Percentiles rank a stretch among this genome's conserved stretches.
Conservation (phyloP, 1,284 basidiomycete species). For the Puccinia coronata region DNA sequence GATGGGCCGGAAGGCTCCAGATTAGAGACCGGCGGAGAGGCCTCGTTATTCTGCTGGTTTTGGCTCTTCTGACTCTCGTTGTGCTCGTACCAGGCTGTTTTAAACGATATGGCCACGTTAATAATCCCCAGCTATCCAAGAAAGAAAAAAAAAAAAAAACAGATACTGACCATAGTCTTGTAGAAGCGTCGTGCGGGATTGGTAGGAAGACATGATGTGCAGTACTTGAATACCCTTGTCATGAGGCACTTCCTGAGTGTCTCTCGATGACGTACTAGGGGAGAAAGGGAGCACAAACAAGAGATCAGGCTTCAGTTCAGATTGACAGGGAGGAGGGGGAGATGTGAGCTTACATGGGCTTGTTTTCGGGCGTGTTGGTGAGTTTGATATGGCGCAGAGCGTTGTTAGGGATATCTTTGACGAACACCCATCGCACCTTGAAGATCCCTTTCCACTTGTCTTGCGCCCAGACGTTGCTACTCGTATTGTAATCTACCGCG, state of each 20-base stretch:
- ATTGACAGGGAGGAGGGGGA: neutral
- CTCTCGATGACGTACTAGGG: constrained; percentile 58
- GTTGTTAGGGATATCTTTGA: constrained; percentile 87
- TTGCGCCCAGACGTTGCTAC: constrained; percentile 91
- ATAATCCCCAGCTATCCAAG: neutral
- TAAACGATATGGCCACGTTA: neutral
- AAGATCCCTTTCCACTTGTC: constrained; percentile 99
- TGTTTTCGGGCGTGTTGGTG: constrained; percentile 92
- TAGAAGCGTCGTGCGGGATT: constrained; percentile 81
- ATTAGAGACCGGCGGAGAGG: neutral
- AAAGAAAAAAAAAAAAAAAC: neutral
- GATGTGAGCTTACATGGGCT: constrained; percentile 68
- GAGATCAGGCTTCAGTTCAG: neutral
- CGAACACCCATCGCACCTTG: constrained; percentile 91
- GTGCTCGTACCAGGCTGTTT: constrained; percentile 47
- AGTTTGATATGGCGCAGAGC: constrained; percentile 68
- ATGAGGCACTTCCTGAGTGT: constrained; percentile 81
- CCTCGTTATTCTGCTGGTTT: neutral
- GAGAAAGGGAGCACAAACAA: constrained; percentile 68
- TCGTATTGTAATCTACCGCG: constrained; percentile 78
- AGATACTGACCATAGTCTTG: constrained; percentile 63
- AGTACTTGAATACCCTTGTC: constrained; percentile 94
- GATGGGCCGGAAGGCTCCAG: neutral
- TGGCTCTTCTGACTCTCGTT: constrained; percentile 39
- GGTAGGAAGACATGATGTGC: constrained; percentile 86